Base-by-base conservation (phyloP, 2,329 filamentous ascomycete species). In the Diplodia mutila region DNA sequence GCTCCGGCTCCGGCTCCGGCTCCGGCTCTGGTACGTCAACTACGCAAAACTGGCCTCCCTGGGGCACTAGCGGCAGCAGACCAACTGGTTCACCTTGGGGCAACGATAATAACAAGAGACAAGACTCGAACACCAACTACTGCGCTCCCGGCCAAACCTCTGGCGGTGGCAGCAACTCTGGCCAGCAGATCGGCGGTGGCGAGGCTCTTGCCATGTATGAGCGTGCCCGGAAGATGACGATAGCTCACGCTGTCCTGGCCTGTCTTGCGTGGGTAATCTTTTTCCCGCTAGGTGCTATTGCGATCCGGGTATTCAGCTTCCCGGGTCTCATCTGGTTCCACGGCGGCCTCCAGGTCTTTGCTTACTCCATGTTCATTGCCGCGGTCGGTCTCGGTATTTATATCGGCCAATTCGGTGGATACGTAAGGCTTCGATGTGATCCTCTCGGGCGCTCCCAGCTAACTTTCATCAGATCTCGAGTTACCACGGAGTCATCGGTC, bases 311-410 rank as follows among this genome's bases (percentile, higher is more conserved):
- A 0, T 75, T 79, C 5, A 80, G 77, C 14, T 81, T 83, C 70
- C 74, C 77, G 2, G 80, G 81, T 9, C 69, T 82, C 3, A 68
- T 82, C 18, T 82, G 80, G 80, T 71, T 83, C 25, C 82, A 84
- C 66, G 81, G 76, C 27, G 77, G 72, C 0, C 75, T 85, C 51
- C 86, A 88, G 71, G 65, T 82, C 2, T 74, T 86, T 54, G 81
- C 81, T 2, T 81, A 86, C 66, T 61, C 81, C 11, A 69, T 86
- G 39, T 82, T 79, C 66, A 80, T 85, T 64, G 80, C 79, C 0
- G 85, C 81, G 0, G 80, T 85, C 54, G 85, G 82, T 2, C 71
- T 87, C 0, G 86, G 86, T 4, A 75, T 87, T 51, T 81, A 81
- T 32, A 73, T 87, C 16, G 84, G 82, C 0, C 73, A 80, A 16